Base-by-base conservation (phyloP, 352 stramenopile species). In the Globisporangium rhizosaccharum region DNA sequence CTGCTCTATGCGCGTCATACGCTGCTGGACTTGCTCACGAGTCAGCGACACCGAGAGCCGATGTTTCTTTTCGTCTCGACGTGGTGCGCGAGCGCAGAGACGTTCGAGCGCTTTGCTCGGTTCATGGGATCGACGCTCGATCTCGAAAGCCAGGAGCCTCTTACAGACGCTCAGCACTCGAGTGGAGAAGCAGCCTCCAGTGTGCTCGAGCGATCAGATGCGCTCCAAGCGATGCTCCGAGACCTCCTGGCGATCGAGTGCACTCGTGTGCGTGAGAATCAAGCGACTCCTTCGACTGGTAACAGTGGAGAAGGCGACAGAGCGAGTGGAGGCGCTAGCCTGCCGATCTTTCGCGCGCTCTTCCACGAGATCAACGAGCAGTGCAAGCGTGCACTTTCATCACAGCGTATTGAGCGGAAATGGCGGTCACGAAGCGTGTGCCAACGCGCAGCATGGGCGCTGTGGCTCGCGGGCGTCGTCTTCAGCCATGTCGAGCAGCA, bases 401-500 rank as follows among this genome's bases (percentile, higher is more conserved):
- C 20, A 5, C 44, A 49, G 44, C 44, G 20, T 12, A 3, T 28
- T 10, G 44, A 50, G 46, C 37, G 20, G 18, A 28, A 17, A 2
- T 6, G 18, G 17, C 25, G 52, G 14, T 10, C 18, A 2, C 23
- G 20, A 47, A 18, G 28, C 12, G 51, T 55, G 41, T 51, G 56
- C 23, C 28, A 54, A 28, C 51, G 57, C 26, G 67, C 56, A 2
- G 42, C 51, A 0, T 84, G 70, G 70, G 62, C 69, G 36, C 55
- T 63, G 23, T 84, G 74, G 75, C 42, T 80, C 12, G 56, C 48
- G 1, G 57, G 52, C 12, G 5, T 82, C 4, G 53, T 79, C 7
- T 63, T 61, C n/a, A 36, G 57, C 1, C 42, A 57, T 7, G 20
- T 36, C 12, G 61, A 71, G 23, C 9, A n/a, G 4, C 15, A 28